A percentile compares a stretch with the other conserved stretches of the same genome.
Evolutionary conservation across 495 filamentous ascomycete species (phyloP).

Genomic region (Chaetomium fimeti): DNA sequence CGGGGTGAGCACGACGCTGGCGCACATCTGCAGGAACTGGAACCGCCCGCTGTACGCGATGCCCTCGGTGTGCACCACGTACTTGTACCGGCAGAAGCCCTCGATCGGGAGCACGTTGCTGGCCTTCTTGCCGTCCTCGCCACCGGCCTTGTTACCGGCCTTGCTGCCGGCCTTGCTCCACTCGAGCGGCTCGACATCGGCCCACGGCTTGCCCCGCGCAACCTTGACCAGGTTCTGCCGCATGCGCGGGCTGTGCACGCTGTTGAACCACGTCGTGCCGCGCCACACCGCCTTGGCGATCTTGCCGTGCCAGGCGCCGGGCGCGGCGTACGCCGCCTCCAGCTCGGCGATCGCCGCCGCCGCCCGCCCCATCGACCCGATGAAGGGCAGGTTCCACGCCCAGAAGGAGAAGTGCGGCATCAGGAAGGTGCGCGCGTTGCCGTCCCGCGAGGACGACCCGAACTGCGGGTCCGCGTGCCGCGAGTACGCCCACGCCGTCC

Average conservation of each 20-base stretch:
- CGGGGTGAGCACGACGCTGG: conserved; percentile 48
- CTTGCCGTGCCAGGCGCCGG: conserved; percentile 51
- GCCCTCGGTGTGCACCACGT: conserved; percentile 61
- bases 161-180: conserved; percentile 38
- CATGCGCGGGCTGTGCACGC: conserved; percentile 41
- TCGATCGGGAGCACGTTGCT: conserved; percentile 47
- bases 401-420: conserved; percentile 82
- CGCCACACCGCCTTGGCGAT: conserved; percentile 68
- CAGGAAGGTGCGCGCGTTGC: conserved; percentile 54
- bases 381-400: conserved; percentile 63
- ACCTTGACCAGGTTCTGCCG: conserved; percentile 45
- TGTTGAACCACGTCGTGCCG: conserved; percentile 57
- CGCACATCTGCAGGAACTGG: conserved; percentile 54
- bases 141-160: too few relatives aligned
- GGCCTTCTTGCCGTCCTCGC: conserved; percentile 1
- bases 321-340: conserved; percentile 26
- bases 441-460: conserved; percentile 38
- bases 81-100: conserved; percentile 54
- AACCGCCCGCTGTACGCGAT: conserved; percentile 58
- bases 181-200: conserved; percentile 49
- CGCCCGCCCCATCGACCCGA: conserved; percentile 59
- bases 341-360: conserved; percentile 44
- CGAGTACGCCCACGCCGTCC: conserved; percentile 40
- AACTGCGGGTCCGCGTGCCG: conserved; percentile 47
- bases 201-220: conserved; percentile 44